Conservation (phyloP, 1,284 basidiomycete genomes). For the Leccinum subspadiceum region DNA sequence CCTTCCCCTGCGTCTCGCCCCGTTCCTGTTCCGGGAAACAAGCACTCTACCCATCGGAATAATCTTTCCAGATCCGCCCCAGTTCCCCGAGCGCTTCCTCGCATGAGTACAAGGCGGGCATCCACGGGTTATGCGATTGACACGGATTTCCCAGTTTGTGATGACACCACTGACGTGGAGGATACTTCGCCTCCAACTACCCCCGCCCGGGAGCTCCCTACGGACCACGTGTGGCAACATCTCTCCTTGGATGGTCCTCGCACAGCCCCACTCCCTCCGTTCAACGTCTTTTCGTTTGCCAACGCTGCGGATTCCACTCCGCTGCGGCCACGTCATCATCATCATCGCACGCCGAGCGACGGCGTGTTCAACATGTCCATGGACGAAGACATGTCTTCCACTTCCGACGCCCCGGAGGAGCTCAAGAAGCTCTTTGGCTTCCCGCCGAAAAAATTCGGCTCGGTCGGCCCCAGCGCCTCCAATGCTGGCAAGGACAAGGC, state of each 20-base stretch:
- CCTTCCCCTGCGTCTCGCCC: slow-evolving; percentile 30
- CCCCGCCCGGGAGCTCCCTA: slow-evolving; percentile 36
- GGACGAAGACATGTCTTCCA: slow-evolving; percentile 56
- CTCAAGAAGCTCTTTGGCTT: slow-evolving; percentile 38
- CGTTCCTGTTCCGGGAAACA: slow-evolving; percentile 48
- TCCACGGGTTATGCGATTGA: slow-evolving; percentile 29
- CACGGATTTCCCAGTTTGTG: slow-evolving; percentile 60
- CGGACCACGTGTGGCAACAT: slow-evolving; percentile 32
- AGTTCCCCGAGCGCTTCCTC: slow-evolving; percentile 11
- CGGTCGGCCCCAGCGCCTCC: slow-evolving; percentile 26
- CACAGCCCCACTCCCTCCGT: slow-evolving; percentile 47
- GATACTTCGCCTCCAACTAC: slow-evolving; percentile 39
- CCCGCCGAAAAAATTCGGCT: slow-evolving; percentile 32
- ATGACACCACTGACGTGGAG: slow-evolving; percentile 57
- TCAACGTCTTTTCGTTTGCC: slow-evolving; percentile 41
- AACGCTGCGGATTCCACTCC: slow-evolving; percentile 29
- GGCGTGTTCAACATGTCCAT: slow-evolving; percentile 68
- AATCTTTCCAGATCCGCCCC: slow-evolving; percentile 36
- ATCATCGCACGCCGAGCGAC: slow-evolving; percentile 57
- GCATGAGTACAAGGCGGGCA: slow-evolving; percentile 31
- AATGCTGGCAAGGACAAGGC: slow-evolving; percentile 33
- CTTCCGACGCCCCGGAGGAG: slow-evolving; percentile 41
- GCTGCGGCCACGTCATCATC: slow-evolving; percentile 35
- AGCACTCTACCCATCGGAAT: slow-evolving; percentile 38
- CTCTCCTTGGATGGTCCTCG: slow-evolving; percentile 42